A percentile compares a stretch with the other conserved stretches of the same genome.
phyloP scores from a whole-genome alignment of 1,284 basidiomycete genomes.

The Rhodotorula sp. region DNA sequence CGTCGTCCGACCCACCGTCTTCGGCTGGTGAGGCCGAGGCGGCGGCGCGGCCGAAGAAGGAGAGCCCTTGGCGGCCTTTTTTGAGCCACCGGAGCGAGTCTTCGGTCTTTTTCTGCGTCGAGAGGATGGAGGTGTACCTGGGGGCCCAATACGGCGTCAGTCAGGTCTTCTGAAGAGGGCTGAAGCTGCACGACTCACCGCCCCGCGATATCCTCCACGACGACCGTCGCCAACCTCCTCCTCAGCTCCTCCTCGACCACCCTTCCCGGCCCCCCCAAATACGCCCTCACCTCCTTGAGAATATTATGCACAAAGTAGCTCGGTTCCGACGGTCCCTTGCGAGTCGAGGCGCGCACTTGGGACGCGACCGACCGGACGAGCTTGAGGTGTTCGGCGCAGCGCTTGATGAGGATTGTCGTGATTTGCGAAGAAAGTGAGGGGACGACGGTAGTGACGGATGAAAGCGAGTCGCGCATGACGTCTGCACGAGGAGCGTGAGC shows the following conservation, averaged over 20 bases:
- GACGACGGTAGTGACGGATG: slow-evolving; percentile 56
- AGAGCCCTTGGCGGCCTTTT: slow-evolving; percentile 76
- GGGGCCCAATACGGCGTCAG: slow-evolving; percentile 37
- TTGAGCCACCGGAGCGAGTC: slow-evolving; percentile 79
- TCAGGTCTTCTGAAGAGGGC: background rate
- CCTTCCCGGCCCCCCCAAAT: slow-evolving; percentile 61
- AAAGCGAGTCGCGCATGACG: slow-evolving; percentile 58
- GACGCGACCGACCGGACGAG: slow-evolving; percentile 84
- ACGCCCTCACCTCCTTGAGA: slow-evolving; percentile 74
- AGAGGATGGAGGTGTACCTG: slow-evolving; percentile 60
- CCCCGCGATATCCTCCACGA: slow-evolving; percentile 72
- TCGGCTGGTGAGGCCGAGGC: slow-evolving; percentile 58
- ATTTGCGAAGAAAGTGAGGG: slow-evolving; percentile 64
- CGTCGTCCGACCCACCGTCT: slow-evolving; percentile 59
- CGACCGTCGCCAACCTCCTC: slow-evolving; percentile 60
- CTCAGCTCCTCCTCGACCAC: slow-evolving; percentile 61
- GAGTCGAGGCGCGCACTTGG: slow-evolving; percentile 72
- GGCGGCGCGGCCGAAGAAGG: slow-evolving; percentile 60
- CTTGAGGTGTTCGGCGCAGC: slow-evolving; percentile 79
- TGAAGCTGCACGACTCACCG: slow-evolving; percentile 53
- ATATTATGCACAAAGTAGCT: slow-evolving; percentile 81
- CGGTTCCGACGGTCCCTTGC: slow-evolving; percentile 56
- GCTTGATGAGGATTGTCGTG: slow-evolving; percentile 67
- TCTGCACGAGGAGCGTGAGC: slow-evolving; percentile 4
- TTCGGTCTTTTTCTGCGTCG: slow-evolving; percentile 83